phyloP scores from a whole-genome alignment of 2,329 filamentous ascomycete species.

The Trichophyton simii region DNA sequence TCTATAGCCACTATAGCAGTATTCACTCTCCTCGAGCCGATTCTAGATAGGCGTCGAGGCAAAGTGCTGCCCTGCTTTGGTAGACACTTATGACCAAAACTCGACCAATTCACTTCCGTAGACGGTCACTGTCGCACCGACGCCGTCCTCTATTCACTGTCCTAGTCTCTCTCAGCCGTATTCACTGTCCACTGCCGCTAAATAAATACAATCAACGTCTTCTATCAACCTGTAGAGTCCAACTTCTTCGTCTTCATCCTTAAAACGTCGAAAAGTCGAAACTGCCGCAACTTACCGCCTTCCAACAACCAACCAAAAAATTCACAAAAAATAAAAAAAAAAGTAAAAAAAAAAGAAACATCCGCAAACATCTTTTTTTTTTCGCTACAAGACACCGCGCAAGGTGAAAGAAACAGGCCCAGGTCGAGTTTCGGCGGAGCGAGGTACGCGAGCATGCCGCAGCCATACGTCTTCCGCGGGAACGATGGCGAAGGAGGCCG shows the following conservation, averaged over 20 bases:
- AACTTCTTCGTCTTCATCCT: no score
- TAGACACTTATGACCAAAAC: background rate
- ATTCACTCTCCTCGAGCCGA: background rate
- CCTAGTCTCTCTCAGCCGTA: background rate
- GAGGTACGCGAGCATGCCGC: background rate
- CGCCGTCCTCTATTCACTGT: background rate
- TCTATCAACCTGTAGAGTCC: no score
- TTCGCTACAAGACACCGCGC: background rate
- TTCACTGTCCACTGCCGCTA: background rate
- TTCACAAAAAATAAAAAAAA: background rate
- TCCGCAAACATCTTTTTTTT: background rate
- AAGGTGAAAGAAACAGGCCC: background rate
- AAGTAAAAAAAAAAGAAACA: background rate
- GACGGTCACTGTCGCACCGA: background rate
- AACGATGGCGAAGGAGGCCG: conserved; percentile 15
- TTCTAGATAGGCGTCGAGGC: background rate
- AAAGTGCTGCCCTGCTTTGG: background rate
- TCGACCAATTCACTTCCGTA: background rate
- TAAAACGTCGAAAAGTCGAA: background rate
- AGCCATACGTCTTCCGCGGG: conserved; percentile 20
- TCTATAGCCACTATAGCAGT: background rate
- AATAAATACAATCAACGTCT: background rate
- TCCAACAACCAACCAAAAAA: background rate
- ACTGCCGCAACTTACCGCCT: conserved; percentile 1
- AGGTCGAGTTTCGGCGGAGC: background rate